Base-by-base conservation (phyloP, 2,329 filamentous ascomycete genomes). In the Sporothrix protearum region DNA sequence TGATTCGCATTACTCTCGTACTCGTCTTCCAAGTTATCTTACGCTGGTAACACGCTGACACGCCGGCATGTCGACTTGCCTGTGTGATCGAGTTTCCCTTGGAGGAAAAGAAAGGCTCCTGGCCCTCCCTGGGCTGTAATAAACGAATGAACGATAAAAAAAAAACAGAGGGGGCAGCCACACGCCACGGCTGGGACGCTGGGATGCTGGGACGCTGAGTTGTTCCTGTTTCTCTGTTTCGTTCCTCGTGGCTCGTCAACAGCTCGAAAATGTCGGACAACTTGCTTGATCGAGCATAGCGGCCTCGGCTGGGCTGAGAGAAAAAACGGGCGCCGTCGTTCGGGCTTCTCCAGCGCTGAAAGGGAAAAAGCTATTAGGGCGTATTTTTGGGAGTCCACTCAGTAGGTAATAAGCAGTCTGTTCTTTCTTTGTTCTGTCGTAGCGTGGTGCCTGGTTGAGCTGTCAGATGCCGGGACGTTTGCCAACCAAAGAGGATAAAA, bases 281-380 rank as follows among this genome's bases (percentile, higher is more conserved):
- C 36, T 61, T 59, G n/a, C 68, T 59, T 33, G n/a, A 61, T 61
- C 36, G 14, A 69, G 68, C 14, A 59, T 69, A 61, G 68, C 39
- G 63, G 36, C 36, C 36, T 49, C 25, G 49, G 36, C 10, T 45
- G 22, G 28, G 59, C 36, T 45, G 59, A 64, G 39, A 42, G 39
- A 22, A 51, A 25, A 51, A 63, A 63, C 8, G n/a, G 59, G n/a
- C 9, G 33, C 59, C 33, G 36, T 66, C 25, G 10, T 19, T 33
- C 25, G 63, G 61, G 63, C 25, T 45, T 64, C 59, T 45, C n/a
- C 19, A 39, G 30, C 33, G 33, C 42, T 63, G 16, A 25, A 45
- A 25, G 25, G 33, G 55, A 36, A 4, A 42, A 25, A 61, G 42
- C 28, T 16, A 1, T 57, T 33, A 57, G 53, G 53, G 53, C 53